Conservation (phyloP, 495 filamentous ascomycete genomes). For the Aspergillus ellipticus region DNA sequence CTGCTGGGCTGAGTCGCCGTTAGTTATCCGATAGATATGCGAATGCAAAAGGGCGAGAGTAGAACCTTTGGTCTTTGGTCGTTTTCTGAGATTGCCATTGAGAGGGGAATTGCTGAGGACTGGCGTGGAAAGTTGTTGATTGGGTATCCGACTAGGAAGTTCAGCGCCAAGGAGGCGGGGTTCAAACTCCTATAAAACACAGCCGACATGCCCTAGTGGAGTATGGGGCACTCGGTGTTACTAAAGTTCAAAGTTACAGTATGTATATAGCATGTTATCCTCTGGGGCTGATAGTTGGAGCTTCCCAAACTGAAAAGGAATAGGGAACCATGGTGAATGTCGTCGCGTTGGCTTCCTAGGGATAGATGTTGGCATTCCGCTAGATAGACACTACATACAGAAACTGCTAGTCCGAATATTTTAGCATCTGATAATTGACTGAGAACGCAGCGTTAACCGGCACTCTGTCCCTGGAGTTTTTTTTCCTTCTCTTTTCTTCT, state of each 20-base stretch:
- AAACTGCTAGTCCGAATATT: not conserved
- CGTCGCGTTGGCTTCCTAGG: not conserved
- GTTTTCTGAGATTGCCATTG: conserved; percentile 40
- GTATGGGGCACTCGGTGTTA: not conserved
- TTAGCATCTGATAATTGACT: not conserved
- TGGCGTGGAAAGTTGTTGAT: not conserved
- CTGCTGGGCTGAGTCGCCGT: conserved; percentile 60
- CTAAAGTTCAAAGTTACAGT: not conserved
- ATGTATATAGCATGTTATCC: not conserved
- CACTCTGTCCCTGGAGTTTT: not conserved
- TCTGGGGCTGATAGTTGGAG: no score
- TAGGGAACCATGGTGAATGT: no score
- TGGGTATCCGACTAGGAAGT: not conserved
- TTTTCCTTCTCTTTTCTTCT: conserved; percentile 4
- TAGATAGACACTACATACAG: conserved; percentile 20
- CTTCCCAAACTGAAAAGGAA: no score
- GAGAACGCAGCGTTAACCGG: not conserved
- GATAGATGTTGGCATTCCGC: conserved; percentile 27
- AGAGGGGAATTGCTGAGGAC: not conserved
- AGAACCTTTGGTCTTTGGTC: conserved; percentile 45
- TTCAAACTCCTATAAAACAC: not conserved
- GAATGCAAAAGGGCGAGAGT: not conserved
- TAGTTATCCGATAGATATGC: conserved; percentile 16
- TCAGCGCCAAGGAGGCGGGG: not conserved
- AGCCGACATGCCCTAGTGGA: not conserved